A percentile compares a stretch with the other conserved stretches of the same genome.
These are phyloP conservation scores for Metschnikowia sp. DNA, from an alignment of 805 yeast species.

Conservation along the genomic window DNA sequence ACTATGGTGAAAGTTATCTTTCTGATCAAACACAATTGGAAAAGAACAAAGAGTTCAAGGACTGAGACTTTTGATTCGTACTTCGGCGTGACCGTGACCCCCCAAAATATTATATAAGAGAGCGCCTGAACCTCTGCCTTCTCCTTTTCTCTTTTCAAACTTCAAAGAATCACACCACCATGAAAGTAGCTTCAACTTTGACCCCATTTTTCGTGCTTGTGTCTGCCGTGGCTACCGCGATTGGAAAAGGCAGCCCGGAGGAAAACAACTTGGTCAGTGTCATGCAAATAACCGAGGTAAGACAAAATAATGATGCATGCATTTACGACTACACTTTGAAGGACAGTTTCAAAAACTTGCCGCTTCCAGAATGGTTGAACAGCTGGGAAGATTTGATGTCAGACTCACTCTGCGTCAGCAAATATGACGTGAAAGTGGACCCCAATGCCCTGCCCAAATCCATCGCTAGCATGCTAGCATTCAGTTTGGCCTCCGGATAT, in stretches of 20 bases:
- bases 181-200: neutral
- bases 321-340: slow-evolving; percentile 4
- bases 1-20: no score
- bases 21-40: no score
- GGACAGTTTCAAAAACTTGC: neutral
- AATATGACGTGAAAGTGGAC: slow-evolving; percentile 5
- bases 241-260: neutral
- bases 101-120: no score
- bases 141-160: no score
- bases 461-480: neutral
- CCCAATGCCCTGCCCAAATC: neutral
- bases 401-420: slow-evolving; percentile 1
- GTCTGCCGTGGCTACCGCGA: neutral
- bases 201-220: neutral
- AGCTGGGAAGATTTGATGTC: slow-evolving; percentile 6
- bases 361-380: slow-evolving; percentile 2
- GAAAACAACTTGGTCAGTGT: slow-evolving; percentile 4
- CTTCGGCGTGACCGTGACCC: no score
- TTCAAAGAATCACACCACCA: no score
- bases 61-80: no score
- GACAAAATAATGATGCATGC: neutral
- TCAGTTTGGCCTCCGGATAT: slow-evolving; percentile 7
- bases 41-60: no score
- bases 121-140: no score
- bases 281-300: neutral